phyloP scores from a whole-genome alignment of 805 yeast genomes.

The Lipomyces sp. region DNA sequence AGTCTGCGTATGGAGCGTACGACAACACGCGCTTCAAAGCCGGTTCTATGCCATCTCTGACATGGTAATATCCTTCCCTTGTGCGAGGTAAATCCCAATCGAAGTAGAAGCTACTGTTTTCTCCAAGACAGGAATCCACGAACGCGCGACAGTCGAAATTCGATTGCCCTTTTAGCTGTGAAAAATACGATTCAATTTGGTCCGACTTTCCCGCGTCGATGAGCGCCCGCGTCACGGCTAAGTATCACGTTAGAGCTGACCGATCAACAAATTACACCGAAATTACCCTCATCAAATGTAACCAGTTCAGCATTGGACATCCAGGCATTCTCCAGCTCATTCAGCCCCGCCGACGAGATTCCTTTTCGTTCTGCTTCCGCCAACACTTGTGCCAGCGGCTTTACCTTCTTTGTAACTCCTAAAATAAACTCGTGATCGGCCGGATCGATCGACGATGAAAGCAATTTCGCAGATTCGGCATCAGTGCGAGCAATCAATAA shows the following conservation, averaged over 20 bases:
- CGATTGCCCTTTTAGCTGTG: conserved; percentile 41
- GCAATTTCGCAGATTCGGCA: conserved; percentile 58
- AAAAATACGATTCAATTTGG: conserved; percentile 42
- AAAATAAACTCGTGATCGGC: conserved; percentile 61
- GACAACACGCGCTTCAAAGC: conserved; percentile 60
- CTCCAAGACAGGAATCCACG: conserved; percentile 43
- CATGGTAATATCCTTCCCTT: conserved; percentile 60
- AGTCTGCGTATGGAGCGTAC: conserved; percentile 63
- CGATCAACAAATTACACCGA: conserved; percentile 24
- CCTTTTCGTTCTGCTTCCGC: conserved; percentile 53
- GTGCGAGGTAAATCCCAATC: conserved; percentile 68
- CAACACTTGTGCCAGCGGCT: conserved; percentile 55
- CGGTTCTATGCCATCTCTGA: conserved; percentile 55
- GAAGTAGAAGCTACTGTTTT: conserved; percentile 48
- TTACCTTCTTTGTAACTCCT: conserved; percentile 50
- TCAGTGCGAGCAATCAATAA: conserved; percentile 66
- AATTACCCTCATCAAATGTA: conserved; percentile 58
- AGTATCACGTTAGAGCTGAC: conserved; percentile 35
- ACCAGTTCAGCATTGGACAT: conserved; percentile 48
- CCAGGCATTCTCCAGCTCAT: conserved; percentile 56
- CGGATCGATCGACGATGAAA: conserved; percentile 59
- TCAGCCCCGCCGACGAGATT: conserved; percentile 46
- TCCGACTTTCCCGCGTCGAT: conserved; percentile 41
- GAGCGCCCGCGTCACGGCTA: conserved; percentile 16
- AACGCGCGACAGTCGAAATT: conserved; percentile 42